These are phyloP conservation scores for Globisporangium viniferum DNA, from an alignment of 352 stramenopile genomes.

Conservation along the genomic window DNA sequence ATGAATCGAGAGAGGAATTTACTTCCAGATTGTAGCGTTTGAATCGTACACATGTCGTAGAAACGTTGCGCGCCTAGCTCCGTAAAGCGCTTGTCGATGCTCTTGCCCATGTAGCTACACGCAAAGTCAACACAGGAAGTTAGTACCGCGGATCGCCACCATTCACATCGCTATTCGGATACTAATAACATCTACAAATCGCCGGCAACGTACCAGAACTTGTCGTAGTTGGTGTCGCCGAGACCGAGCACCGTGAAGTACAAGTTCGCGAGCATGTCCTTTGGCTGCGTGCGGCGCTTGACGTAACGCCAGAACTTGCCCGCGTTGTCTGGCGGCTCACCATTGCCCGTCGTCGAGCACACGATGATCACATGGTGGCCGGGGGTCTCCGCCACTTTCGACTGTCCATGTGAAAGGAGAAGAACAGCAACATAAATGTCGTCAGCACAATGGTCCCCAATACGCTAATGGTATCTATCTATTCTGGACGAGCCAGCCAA, in stretches of 20 bases:
- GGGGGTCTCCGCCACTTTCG: constrained; percentile 35
- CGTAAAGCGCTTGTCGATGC: constrained; percentile 85
- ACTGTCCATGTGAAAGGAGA: constrained; percentile 17
- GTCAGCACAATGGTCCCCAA: not conserved
- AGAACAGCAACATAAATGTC: not conserved
- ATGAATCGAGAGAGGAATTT: not conserved
- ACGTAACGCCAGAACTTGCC: constrained; percentile 91
- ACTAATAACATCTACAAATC: not conserved
- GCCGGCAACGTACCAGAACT: constrained; percentile 83
- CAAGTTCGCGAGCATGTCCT: constrained; percentile 71
- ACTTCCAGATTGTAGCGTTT: not conserved
- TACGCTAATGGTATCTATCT: not conserved
- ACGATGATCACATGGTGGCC: constrained; percentile 80
- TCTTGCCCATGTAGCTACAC: constrained; percentile 75
- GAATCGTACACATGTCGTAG: constrained; percentile 46
- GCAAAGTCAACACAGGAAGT: not conserved
- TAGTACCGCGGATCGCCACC: not conserved
- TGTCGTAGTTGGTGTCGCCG: constrained; percentile 97
- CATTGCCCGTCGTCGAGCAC: constrained; percentile 94
- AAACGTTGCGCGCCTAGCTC: constrained; percentile 87
- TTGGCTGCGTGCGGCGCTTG: constrained; percentile 83
- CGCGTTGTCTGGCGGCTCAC: constrained; percentile 93
- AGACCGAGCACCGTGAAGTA: constrained; percentile 89
- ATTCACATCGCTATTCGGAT: not conserved
- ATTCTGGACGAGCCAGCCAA: no score